These are phyloP conservation scores for Russula compacta DNA, from an alignment of 768 basidiomycete species.

Conservation along the genomic window DNA sequence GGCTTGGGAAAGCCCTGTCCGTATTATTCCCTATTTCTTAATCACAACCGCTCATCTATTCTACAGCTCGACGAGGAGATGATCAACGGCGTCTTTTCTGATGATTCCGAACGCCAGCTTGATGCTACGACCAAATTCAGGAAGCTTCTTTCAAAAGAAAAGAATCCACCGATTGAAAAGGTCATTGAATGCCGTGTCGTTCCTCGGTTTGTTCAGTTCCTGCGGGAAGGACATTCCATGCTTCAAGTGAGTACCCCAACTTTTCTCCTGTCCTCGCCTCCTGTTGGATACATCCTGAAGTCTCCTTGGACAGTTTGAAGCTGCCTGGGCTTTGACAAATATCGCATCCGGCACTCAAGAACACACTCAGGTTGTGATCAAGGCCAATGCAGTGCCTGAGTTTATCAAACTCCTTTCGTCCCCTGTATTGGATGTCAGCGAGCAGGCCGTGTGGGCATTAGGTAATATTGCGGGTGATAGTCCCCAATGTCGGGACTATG, in stretches of 20 bases:
- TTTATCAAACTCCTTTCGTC: constrained; percentile 96
- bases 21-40: constrained; percentile 23
- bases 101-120: constrained; percentile 83
- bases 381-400: constrained; percentile 87
- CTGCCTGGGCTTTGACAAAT: constrained; percentile 96
- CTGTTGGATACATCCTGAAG: constrained; percentile 3
- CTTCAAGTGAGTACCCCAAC: constrained; percentile 52
- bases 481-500: constrained; percentile 94
- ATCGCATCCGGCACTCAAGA: constrained; percentile 97
- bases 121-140: constrained; percentile 98
- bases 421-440: constrained; percentile 91
- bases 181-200: constrained; percentile 98
- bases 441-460: constrained; percentile 99
- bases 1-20: constrained; percentile 71
- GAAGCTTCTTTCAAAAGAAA: constrained; percentile 97
- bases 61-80: constrained; percentile 78
- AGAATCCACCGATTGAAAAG: constrained; percentile 97
- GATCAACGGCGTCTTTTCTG: constrained; percentile 88
- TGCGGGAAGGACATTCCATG: constrained; percentile 72
- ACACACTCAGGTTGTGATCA: constrained; percentile 97
- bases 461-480: constrained; percentile 99
- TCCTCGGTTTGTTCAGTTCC: constrained; percentile 93
- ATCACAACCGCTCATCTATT: constrained; percentile 7
- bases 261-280: neutral
- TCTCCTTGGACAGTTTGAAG: constrained; percentile 63